Evolutionary conservation across 257 asterid genomes (phyloP), one percentile per base, ranked within the genome.

Genomic region (Scutellaria minor): DNA sequence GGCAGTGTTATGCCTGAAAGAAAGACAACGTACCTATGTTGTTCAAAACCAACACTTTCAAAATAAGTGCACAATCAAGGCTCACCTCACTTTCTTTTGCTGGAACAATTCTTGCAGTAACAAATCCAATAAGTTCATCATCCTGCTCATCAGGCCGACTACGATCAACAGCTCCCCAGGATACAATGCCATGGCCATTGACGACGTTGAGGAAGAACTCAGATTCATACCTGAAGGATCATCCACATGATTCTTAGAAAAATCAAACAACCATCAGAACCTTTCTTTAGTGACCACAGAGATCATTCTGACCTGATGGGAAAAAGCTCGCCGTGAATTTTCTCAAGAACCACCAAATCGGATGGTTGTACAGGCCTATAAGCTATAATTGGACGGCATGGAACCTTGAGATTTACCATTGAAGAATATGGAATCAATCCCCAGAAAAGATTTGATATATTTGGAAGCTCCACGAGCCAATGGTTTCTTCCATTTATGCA

Each of bases 91-190:
- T 91, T 39, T 90, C 98, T 81, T 80, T 90, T 56, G 96, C 97
- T 31, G 86, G 47, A 75, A 88, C 86, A 77, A 87, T 51, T 76
- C 92, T 80, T 39, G 97, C 97, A 59, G 99, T 92, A 72, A 90
- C 89, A 83, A 95, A 95, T 71, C 99, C 99, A 75, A 95, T 77
- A 75, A 95, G 99, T 69, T 95, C 97, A 31, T 92, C 95, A 60
- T 82, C 86, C 79, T 85, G 82, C 58, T 83, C 87, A 74, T 82
- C 47, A 15, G 91, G 85, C 41, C 83, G 87, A 80, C 90, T 90
- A 46, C 62, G 92, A 80, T 95, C 99, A 80, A 95, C 98, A 76
- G 98, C 99, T 78, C 96, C 98, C 99, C 99, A 95, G n/a, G 98
- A 92, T 72, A 92, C 86, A 79, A 92, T 90, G 68, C 79, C 97